Evolutionary conservation across 164 flowering plant genomes (phyloP).

Genomic region (Cinnamomum chago): DNA sequence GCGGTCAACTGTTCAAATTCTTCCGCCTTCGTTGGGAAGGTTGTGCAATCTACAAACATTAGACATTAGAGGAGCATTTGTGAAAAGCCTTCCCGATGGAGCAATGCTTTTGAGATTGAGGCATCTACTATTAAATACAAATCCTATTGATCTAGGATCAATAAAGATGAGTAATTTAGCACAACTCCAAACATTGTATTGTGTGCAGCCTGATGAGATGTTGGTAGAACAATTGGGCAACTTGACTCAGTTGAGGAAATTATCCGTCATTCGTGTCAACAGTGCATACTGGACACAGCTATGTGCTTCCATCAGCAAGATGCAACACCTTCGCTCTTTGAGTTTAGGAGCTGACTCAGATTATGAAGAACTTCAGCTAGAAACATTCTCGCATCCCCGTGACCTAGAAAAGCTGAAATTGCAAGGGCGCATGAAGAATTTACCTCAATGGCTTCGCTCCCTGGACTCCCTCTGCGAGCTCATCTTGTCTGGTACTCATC

Average conservation of each 20-base stretch:
- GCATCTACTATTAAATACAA: neutral
- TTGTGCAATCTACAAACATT: constrained; percentile 12
- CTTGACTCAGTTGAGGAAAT: constrained; percentile 6
- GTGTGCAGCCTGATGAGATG: neutral
- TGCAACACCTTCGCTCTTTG: constrained; percentile 2
- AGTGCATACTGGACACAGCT: neutral
- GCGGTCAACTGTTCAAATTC: neutral
- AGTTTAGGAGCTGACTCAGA: neutral
- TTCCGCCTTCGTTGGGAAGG: constrained; percentile 3
- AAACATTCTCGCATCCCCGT: neutral
- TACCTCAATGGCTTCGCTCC: constrained; percentile 6
- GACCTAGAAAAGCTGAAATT: constrained; percentile 1
- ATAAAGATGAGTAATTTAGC: neutral
- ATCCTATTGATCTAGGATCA: too few relatives aligned
- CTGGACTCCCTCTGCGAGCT: neutral
- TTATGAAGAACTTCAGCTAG: neutral
- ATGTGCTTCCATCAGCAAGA: neutral
- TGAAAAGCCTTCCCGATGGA: constrained; percentile 1
- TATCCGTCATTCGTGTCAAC: neutral
- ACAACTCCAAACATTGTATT: constrained; percentile 2
- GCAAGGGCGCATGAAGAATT: neutral
- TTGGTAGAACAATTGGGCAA: neutral
- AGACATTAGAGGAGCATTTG: neutral
- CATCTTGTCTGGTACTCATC: neutral
- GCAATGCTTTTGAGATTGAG: neutral